Base-by-base conservation (phyloP, 192 early-diverging fungal genomes). In the Backusella tarrabulga region DNA sequence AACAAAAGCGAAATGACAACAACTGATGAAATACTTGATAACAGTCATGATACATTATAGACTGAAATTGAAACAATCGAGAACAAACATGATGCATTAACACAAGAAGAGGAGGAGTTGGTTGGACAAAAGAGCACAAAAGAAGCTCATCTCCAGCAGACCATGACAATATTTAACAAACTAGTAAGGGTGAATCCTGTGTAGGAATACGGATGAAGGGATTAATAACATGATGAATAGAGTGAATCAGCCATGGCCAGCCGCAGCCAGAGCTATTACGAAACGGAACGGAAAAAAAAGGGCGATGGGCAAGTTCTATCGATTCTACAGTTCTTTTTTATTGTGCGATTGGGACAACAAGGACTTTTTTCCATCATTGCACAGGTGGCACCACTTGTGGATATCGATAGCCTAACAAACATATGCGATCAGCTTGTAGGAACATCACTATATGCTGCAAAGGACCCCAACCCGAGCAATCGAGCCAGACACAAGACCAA, bases 321-420 rank as follows among this genome's bases (percentile, higher is more conserved):
- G 2, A 15, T 75, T 17, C 41, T 75, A 46, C 74, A 68, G 9
- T 44, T 75, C 41, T 68, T 75, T 7, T 75, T 68, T 44, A 35
- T 75, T 21, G 52, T 75, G 1, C 35, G 74, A 42, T n/a, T 75
- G 19, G 74, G 60, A 9, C 74, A 75, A n/a, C 74, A 67, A 46
- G 74, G 74, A 0, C 32, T 75, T 2, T 68, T 67, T 34, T 60
- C 72, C n/a, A n/a, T 74, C 7, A 29, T 74, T 11, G 26, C 38
- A 12, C 9, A 40, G 3, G 42, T 67, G 14, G 21, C 42, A 2
- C 74, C 63, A n/a, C 15, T 34, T 8, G 15, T 67, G 8, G 19
- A 67, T 29, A 32, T 66, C 26, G 38, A 67, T 34, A 32, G 23
- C 1, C 2, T 75, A 6, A 32, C 40, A 19, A 42, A 34, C 32